Evolutionary conservation across 495 filamentous ascomycete species (phyloP), one percentile per base, ranked within the genome.

Genomic region (Penicillium paradoxum): DNA sequence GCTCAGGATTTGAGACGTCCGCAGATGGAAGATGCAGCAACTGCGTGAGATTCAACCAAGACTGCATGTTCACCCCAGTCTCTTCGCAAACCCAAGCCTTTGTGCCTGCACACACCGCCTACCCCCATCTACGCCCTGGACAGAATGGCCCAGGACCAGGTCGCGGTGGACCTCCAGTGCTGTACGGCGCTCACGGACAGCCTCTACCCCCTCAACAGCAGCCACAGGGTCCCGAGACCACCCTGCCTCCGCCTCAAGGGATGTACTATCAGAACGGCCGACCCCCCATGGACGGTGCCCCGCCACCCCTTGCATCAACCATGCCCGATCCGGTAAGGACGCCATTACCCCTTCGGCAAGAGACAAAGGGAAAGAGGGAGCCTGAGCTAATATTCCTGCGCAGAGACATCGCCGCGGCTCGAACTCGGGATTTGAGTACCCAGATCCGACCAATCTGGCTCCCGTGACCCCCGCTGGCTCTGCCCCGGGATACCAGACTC

Each of bases 1-100:
- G 88, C 72, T 91, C 88, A 3, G 88, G 88, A 18, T 91, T 91
- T 63, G 88, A 91, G 52, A 79, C 76, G 43, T 88, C 85, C 17
- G 79, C 83, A 29, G 86, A 91, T 65, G 88, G 88, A 43, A 80
- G 87, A 38, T 91, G 88, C 73, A 83, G 77, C 62, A 91, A 91
- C 64, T 91, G 88, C 62, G 75, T 83, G 47, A 80, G 88, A 39
- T 91, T 91, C 70, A 84, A 86, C 51, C 88, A 91, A 67, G 86
- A 90, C 65, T 91, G 88, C 71, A 83, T 91, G 71, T 91, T 91
- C 73, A 91, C 87, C 4, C 88, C 88, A 0, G 88, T 91, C 21
- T 89, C 86, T 7, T 87, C 87, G 3, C 88, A 91, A 67, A 81
- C 88, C 22, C 88, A 90, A 67, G 88, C 88, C 8, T 91, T 91